Evolutionary conservation across 257 asterid genomes (phyloP).

Genomic region (Rhazya stricta): DNA sequence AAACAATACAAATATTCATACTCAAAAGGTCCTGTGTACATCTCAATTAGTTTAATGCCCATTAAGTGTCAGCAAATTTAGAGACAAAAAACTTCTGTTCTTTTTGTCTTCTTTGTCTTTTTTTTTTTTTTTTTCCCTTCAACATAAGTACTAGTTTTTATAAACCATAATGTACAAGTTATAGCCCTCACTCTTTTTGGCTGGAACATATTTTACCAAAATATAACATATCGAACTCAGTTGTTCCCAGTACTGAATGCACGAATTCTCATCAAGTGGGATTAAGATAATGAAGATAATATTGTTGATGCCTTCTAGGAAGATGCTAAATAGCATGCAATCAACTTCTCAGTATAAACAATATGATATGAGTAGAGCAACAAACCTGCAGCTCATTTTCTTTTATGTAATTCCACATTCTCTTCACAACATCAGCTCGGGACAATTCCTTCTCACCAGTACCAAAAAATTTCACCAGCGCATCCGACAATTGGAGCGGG

Average conservation of each 20-base stretch:
- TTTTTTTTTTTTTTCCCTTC: no score
- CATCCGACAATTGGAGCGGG: constrained; percentile 33
- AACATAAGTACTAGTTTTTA: neutral
- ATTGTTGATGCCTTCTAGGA: neutral
- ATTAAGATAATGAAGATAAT: neutral
- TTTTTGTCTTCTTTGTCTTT: no score
- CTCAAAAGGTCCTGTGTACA: neutral
- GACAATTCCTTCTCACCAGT: constrained; percentile 31
- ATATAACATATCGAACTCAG: neutral
- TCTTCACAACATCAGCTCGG: constrained; percentile 35
- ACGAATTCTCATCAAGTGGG: neutral
- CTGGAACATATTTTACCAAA: neutral
- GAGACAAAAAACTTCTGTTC: no score
- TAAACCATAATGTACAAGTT: neutral
- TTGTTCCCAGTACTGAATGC: neutral
- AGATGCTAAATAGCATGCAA: neutral
- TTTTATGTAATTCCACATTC: constrained; percentile 43
- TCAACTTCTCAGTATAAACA: neutral
- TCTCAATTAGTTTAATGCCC: no score
- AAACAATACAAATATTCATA: neutral
- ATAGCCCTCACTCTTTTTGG: neutral
- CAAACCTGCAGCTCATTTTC: constrained; percentile 43
- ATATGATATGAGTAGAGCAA: constrained; percentile 9
- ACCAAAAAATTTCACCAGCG: constrained; percentile 34
- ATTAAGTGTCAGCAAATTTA: no score